Percentiles rank a stretch among this genome's conserved stretches.
phyloP scores from a whole-genome alignment of 1,139 yeast species.

The Magnusiomyces magnusii region DNA sequence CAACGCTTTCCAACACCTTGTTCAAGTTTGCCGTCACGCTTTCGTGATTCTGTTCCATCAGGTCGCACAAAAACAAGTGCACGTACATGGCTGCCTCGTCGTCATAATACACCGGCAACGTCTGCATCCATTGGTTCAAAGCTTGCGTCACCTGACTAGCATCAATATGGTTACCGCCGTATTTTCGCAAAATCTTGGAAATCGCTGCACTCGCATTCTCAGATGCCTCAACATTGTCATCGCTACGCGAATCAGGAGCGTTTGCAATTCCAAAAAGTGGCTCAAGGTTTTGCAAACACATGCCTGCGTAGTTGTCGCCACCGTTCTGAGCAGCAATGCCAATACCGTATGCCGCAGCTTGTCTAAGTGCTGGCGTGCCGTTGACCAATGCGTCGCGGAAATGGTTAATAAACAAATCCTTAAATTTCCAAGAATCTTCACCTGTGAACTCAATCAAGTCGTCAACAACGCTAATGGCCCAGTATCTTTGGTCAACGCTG shows the following conservation, averaged over 20 bases:
- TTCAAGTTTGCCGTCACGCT: constrained; percentile 51
- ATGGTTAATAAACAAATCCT: constrained; percentile 55
- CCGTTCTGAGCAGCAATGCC: constrained; percentile 84
- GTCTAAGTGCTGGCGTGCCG: constrained; percentile 66
- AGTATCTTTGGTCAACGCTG: constrained; percentile 59
- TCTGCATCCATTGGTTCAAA: constrained; percentile 67
- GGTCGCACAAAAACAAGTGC: constrained; percentile 65
- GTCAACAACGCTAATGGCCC: constrained; percentile 74
- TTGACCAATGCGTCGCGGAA: constrained; percentile 56
- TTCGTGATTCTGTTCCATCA: constrained; percentile 64
- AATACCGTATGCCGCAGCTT: constrained; percentile 76
- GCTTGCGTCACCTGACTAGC: constrained; percentile 48
- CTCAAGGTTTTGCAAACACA: constrained; percentile 61
- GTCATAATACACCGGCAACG: constrained; percentile 77
- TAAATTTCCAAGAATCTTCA: constrained; percentile 53
- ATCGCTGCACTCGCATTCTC: constrained; percentile 80
- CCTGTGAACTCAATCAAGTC: constrained; percentile 80
- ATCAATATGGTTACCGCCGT: constrained; percentile 40
- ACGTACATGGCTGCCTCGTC: constrained; percentile 88
- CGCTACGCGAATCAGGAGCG: constrained; percentile 79
- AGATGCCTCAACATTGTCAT: constrained; percentile 78
- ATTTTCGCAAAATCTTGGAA: constrained; percentile 53
- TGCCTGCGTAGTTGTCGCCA: constrained; percentile 53
- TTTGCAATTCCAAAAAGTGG: constrained; percentile 67
- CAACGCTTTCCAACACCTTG: constrained; percentile 62